phyloP scores from a whole-genome alignment of 371 early-diverging fungal species.

The Rhizopus sp. region DNA sequence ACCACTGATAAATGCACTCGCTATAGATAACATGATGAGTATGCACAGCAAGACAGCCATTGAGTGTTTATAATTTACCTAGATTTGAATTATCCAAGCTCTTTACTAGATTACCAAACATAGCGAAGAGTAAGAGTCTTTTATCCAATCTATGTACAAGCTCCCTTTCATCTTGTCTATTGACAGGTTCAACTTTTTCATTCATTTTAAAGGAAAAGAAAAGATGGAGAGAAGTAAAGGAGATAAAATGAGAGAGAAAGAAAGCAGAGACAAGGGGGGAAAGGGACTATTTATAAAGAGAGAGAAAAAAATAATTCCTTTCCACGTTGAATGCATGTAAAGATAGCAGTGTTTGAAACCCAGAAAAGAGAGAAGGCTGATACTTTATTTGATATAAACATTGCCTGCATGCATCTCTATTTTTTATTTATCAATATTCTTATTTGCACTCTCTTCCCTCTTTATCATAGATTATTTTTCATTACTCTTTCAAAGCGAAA shows the following conservation, averaged over 20 bases:
- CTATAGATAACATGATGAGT: conserved; percentile 11
- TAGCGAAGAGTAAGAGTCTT: conserved; percentile 41
- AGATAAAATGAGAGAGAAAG: background rate
- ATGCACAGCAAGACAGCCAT: background rate
- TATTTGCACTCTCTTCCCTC: no score
- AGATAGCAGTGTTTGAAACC: no score
- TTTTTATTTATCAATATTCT: background rate
- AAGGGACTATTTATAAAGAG: background rate
- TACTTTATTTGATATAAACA: no score
- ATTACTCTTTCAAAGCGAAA: no score
- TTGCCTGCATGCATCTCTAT: background rate
- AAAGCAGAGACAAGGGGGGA: background rate
- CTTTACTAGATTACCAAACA: conserved; percentile 51
- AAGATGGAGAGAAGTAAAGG: background rate
- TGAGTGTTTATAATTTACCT: conserved; percentile 19
- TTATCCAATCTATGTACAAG: conserved; percentile 37
- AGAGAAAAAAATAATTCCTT: background rate
- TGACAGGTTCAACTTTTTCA: background rate
- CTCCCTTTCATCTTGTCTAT: conserved; percentile 26
- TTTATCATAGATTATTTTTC: background rate
- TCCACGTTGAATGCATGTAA: background rate
- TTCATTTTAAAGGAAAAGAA: background rate
- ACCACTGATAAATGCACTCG: conserved; percentile 52
- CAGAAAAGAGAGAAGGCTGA: no score
- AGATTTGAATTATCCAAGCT: conserved; percentile 43